Base-by-base conservation (phyloP, 306 rosid genomes). In the Cercis canadensis region DNA sequence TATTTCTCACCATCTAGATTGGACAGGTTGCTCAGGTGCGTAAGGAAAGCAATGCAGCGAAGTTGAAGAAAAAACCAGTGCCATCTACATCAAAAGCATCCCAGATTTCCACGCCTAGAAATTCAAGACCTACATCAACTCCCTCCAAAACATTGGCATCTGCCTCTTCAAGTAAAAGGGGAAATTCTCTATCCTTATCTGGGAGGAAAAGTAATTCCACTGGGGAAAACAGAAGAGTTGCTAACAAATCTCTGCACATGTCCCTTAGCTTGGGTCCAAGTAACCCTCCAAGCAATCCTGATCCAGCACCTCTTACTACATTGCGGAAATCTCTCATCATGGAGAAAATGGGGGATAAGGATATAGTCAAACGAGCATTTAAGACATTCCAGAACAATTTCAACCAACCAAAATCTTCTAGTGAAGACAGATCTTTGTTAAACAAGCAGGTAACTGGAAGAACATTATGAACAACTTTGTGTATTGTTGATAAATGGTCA, bases 331-430 rank as follows among this genome's bases (percentile, higher is more conserved):
- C 96, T 63, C 74, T 76, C 53, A 82, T 94, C 34, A 90, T 94
- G 96, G 96, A 94, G 87, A 83, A 70, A 56, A 94, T 91, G 98
- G 97, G 92, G 61, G 97, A 94, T 69, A 90, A 90, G 83, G 98
- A 90, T 74, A 90, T 90, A 54, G 96, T 94, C 60, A 90, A 82
- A 77, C 87, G 98, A 69, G 98, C 90, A 76, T 94, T 94, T 52
- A 94, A 86, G 85, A 77, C 97, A 15, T 94, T 94, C 84, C 95
- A 90, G 67, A 90, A 87, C 78, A 89, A 66, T 73, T 84, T 75
- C 70, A 74, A 77, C 85, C 91, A 84, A 79, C 53, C 78, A 55
- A 86, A 80, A 66, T 18, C 86, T 34, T 75, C 88, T 18, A 72
- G 36, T 37, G 88, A 85, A 50, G 92, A 80, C 73, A 80, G 47